Evolutionary conservation across 768 basidiomycete genomes (phyloP), one percentile per base, ranked within the genome.

Genomic region (Hypsizygus marmoreus): DNA sequence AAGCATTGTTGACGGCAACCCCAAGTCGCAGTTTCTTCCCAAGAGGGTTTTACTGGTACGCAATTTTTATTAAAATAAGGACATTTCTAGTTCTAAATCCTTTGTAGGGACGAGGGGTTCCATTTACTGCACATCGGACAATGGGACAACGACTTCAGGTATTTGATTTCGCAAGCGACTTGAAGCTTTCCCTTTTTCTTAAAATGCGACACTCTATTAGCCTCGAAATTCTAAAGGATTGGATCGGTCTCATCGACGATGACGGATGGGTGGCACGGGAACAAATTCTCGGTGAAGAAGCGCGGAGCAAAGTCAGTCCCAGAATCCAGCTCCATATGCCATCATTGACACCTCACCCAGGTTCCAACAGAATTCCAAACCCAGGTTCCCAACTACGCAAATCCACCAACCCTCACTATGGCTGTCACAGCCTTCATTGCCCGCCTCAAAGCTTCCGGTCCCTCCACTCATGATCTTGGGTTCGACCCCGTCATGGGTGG

Each of bases 11-110:
- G 53, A 95, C 95, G 6, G 94, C 91, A 1, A 98, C 95, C 0
- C 95, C 95, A 4, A 95, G 93, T 60, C 78, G 95, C 26, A 93
- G 92, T 55, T 98, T 98, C 74, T 98, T 98, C 74, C 95, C 95
- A 0, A 76, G 95, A 63, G 95, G 95, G 13, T 98, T 98, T 68
- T 98, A 98, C 66, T 98, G 95, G 90, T 89, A 64, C 28, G 35
- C 2, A n/a, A 37, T n/a, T 10, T 13, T 35, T 32, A 7, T 14
- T 22, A 34, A 46, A 26, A 26, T 10, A n/a, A n/a, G n/a, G n/a
- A 26, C 44, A 16, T 20, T 40, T 46, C 19, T 43, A 17, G 14
- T 36, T 41, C 49, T 64, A 11, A 62, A 38, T 33, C 36, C 14
- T 43, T 29, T 37, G 9, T 57, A 92, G 90, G 95, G 95, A 98